Percentiles rank a stretch among this genome's conserved stretches.
These are phyloP conservation scores for Inga laurina DNA, from an alignment of 306 rosid genomes.

Conservation along the genomic window DNA sequence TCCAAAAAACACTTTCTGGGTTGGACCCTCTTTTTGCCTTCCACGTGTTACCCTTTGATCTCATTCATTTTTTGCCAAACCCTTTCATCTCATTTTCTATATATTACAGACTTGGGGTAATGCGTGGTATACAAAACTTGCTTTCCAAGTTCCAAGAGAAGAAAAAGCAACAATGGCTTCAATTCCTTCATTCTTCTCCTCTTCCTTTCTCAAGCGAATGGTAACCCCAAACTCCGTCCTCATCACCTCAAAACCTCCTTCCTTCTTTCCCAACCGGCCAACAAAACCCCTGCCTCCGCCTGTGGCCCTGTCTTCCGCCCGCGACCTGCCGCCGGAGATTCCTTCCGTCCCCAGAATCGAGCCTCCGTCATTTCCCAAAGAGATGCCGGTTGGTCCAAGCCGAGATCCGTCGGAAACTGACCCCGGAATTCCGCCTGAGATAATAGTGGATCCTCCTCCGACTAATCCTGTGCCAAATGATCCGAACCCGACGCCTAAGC, in stretches of 20 bases:
- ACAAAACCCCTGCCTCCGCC: not conserved
- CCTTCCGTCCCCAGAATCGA: constrained; percentile 21
- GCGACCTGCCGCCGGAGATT: constrained; percentile 34
- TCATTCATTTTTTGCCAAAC: not conserved
- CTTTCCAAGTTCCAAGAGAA: not conserved
- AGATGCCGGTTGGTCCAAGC: constrained; percentile 26
- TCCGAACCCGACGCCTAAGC: constrained; percentile 44
- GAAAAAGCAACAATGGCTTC: constrained; percentile 9
- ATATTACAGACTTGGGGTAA: too few species aligned
- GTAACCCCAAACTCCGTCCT: not conserved
- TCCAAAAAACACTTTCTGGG: not conserved
- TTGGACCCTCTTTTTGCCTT: not conserved
- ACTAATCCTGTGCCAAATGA: not conserved
- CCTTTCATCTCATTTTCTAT: too few species aligned
- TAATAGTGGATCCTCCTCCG: constrained; percentile 38
- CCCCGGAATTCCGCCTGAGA: constrained; percentile 41
- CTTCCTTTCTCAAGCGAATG: constrained; percentile 42
- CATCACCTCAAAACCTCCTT: not conserved
- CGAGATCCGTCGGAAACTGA: constrained; percentile 41
- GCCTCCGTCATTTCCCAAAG: constrained; percentile 40
- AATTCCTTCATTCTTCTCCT: constrained; percentile 41
- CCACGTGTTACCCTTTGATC: not conserved
- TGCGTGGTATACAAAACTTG: not conserved
- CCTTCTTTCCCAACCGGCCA: not conserved
- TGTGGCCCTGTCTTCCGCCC: not conserved